Evolutionary conservation across 129 eudicot species (phyloP), one percentile per base, ranked within the genome.

Genomic region (Tagetes erecta): DNA sequence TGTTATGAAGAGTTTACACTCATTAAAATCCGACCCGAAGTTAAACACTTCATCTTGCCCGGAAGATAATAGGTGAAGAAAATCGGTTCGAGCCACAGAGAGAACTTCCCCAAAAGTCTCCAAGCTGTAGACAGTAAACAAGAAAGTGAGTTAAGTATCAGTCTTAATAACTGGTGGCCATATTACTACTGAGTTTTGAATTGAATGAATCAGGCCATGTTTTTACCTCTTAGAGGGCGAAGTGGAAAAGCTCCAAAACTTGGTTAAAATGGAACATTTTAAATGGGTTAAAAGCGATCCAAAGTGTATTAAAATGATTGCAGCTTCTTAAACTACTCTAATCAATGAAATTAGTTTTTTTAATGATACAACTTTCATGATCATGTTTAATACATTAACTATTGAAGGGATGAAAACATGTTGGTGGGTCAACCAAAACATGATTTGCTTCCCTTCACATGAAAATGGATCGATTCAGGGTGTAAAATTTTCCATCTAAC

Each of bases 101-200:
- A 88, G 76, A 5, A 90, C 89, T 74, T 93, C 96, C 31, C 64
- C 85, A 70, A 93, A 93, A 56, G 95, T 93, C 80, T 93, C 98
- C 95, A 93, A 78, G 81, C 98, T 93, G 83, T 44, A 82, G 33
- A 55, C 14, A 52, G 75, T 9, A 72, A 56, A 70, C 13, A 36
- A 34, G n/a, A 1, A 79, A 70, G 27, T 14, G 5, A 33, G 50
- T 74, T 52, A 70, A 40, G 40, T 33, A 51, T 70, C 40, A 63
- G 7, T 47, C 34, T 39, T 12, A 14, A 38, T 6, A 0, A 8
- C 9, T 8, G 49, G 2, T 44, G 49, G 8, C 10, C 27, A 20
- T 20, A 20, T 20, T 20, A 20, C 27, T 20, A 20, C 27, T 20
- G 27, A 20, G 27, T 20, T 20, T 20, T 44, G 8, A 44, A 44